Conservation (phyloP, 108 stramenopile species). For the Nitzschia sp. region DNA sequence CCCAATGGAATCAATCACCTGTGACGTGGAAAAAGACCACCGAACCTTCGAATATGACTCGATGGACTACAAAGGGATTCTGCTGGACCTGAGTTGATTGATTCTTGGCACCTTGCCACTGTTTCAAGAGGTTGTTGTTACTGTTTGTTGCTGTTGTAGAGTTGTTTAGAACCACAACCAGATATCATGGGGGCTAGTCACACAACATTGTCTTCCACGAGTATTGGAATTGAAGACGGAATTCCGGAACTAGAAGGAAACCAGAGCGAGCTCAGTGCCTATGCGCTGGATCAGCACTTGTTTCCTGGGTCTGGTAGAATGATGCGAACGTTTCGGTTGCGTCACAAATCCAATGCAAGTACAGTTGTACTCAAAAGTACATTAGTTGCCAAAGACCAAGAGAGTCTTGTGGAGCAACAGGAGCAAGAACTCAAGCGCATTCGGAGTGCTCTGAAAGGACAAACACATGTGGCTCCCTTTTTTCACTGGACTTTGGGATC, state of each 20-base stretch:
- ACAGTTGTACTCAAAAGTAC: constrained; percentile 36
- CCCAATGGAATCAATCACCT: too few species aligned
- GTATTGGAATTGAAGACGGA: constrained; percentile 17
- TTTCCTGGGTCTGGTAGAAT: constrained; percentile 76
- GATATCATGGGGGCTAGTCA: constrained; percentile 41
- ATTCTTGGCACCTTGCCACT: too few species aligned
- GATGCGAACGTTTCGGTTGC: constrained; percentile 73
- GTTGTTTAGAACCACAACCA: too few species aligned
- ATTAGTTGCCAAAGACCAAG: constrained; percentile 25
- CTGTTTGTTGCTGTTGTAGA: too few species aligned
- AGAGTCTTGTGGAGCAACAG: constrained; percentile 16
- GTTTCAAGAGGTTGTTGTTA: too few species aligned
- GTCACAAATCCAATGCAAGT: constrained; percentile 46
- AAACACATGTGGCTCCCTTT: constrained; percentile 48
- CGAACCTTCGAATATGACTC: too few species aligned
- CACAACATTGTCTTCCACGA: constrained; percentile 28
- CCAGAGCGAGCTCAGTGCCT: constrained; percentile 8
- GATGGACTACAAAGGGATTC: too few species aligned
- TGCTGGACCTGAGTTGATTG: too few species aligned
- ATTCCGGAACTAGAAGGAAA: constrained; percentile 30
- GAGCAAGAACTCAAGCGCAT: constrained; percentile 41
- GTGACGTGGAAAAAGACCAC: too few species aligned
- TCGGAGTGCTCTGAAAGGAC: constrained; percentile 21
- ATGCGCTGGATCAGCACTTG: constrained; percentile 28
- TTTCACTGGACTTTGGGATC: constrained; percentile 33